A percentile compares a stretch with the other conserved stretches of the same genome.
Evolutionary conservation across 371 early-diverging fungal species (phyloP).

Genomic region (Actinomortierella ambigua): DNA sequence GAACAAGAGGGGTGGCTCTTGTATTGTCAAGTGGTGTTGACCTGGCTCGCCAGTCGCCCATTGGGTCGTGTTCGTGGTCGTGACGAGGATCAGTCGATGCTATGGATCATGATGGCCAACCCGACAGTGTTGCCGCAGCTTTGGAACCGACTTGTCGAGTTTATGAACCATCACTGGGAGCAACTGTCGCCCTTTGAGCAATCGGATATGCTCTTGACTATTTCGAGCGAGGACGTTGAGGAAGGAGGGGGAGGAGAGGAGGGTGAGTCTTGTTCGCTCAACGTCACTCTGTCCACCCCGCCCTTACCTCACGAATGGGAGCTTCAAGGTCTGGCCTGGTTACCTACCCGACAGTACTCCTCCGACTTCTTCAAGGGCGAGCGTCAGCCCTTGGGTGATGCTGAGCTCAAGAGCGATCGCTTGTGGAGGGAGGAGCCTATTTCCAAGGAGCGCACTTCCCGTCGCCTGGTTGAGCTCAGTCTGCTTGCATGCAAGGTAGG

Average conservation of each 20-base stretch:
- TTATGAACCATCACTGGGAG: constrained; percentile 43
- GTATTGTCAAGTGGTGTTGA: constrained; percentile 39
- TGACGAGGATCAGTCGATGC: constrained; percentile 12
- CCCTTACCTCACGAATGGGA: constrained; percentile 49
- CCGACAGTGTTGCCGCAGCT: constrained; percentile 29
- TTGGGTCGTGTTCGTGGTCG: constrained; percentile 22
- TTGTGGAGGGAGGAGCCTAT: constrained; percentile 36
- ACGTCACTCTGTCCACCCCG: constrained; percentile 25
- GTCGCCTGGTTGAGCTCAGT: constrained; percentile 40
- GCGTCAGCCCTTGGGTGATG: constrained; percentile 21
- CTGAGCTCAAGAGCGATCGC: constrained; percentile 28
- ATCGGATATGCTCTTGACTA: constrained; percentile 40
- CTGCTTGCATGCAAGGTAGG: constrained; percentile 48
- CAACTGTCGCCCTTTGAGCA: constrained; percentile 44
- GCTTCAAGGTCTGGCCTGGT: constrained; percentile 48
- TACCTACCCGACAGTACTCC: constrained; percentile 50
- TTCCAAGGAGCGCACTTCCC: constrained; percentile 21
- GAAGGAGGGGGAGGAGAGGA: neutral
- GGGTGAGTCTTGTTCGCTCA: too few species aligned
- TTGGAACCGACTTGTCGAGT: constrained; percentile 36
- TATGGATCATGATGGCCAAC: constrained; percentile 29
- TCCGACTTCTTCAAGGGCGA: constrained; percentile 49
- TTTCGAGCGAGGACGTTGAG: constrained; percentile 21
- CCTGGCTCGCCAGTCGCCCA: constrained; percentile 47
- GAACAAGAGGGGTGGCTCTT: constrained; percentile 49